Conservation (phyloP, 495 filamentous ascomycete species). For the Hypoxylon perforatum region DNA sequence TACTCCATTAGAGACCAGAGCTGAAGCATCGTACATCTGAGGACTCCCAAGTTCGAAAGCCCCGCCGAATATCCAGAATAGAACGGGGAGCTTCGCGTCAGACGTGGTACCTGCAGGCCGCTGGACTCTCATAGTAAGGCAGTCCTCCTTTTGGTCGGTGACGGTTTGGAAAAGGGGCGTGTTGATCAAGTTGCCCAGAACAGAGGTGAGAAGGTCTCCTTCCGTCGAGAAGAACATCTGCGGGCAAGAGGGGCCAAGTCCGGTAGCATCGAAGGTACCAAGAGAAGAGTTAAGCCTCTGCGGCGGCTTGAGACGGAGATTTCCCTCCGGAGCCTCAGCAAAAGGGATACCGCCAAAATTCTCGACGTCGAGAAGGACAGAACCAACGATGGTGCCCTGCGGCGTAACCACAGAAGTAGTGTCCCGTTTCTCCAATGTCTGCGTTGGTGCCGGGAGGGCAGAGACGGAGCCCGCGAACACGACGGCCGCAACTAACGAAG, state of each 20-base stretch:
- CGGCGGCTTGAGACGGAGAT: slow-evolving; percentile 56
- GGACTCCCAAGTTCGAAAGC: slow-evolving; percentile 70
- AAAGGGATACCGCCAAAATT: slow-evolving; percentile 63
- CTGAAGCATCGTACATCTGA: slow-evolving; percentile 67
- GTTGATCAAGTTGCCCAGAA: slow-evolving; percentile 64
- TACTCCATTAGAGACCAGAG: slow-evolving; percentile 64
- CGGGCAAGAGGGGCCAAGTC: slow-evolving; percentile 62
- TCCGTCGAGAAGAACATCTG: slow-evolving; percentile 64
- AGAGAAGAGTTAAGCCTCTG: slow-evolving; percentile 54
- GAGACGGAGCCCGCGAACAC: slow-evolving; percentile 43
- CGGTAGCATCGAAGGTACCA: slow-evolving; percentile 63
- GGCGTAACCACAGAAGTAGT: slow-evolving; percentile 60
- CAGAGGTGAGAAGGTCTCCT: slow-evolving; percentile 54
- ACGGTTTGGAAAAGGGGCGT: slow-evolving; percentile 67
- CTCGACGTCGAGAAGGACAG: slow-evolving; percentile 50
- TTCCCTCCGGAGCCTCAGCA: slow-evolving; percentile 56
- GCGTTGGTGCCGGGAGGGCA: slow-evolving; percentile 46
- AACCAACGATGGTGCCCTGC: slow-evolving; percentile 64
- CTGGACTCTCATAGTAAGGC: slow-evolving; percentile 71
- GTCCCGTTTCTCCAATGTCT: slow-evolving; percentile 50
- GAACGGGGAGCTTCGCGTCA: slow-evolving; percentile 70
- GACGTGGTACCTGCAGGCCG: slow-evolving; percentile 68
- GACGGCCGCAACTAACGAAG: slow-evolving; percentile 39
- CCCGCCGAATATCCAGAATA: slow-evolving; percentile 81
- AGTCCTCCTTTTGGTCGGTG: slow-evolving; percentile 69